Evolutionary conservation across 306 rosid genomes (phyloP).

Genomic region (Sicyos baderoa): DNA sequence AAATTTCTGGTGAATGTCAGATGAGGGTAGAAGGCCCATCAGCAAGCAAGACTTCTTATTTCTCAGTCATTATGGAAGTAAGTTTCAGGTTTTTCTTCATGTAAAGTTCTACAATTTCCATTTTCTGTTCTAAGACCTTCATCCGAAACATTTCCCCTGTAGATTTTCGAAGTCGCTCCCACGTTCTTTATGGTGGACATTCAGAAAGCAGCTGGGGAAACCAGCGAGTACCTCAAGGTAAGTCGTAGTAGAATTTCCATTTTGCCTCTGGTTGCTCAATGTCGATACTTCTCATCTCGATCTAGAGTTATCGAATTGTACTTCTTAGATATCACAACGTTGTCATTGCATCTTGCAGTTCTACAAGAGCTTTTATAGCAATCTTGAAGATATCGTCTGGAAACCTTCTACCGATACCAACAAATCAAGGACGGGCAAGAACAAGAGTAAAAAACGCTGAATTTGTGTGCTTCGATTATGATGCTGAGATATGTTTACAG

Average conservation of each 20-base stretch:
- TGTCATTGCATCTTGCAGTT: constrained; percentile 48
- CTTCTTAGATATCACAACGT: background rate
- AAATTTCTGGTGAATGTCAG: constrained; percentile 37
- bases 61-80: constrained; percentile 82
- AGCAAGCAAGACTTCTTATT: constrained; percentile 45
- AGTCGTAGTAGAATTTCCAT: constrained; percentile 15
- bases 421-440: constrained; percentile 50
- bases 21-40: constrained; percentile 88
- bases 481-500: constrained; percentile 7
- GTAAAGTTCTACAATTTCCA: background rate
- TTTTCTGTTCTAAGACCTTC: background rate
- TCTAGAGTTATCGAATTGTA: background rate
- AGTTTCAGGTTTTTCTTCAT: constrained; percentile 2
- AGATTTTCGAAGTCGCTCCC: constrained; percentile 90
- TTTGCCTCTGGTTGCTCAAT: background rate
- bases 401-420: constrained; percentile 55
- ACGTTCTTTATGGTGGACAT: constrained; percentile 80
- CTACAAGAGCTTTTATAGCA: constrained; percentile 61
- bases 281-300: background rate
- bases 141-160: constrained; percentile 19
- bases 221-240: constrained; percentile 75
- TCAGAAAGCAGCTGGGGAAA: constrained; percentile 78
- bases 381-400: constrained; percentile 94
- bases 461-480: constrained; percentile 7
- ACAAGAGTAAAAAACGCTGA: constrained; percentile 52